These are phyloP conservation scores for Elongisporangium undulatum DNA, from an alignment of 352 stramenopile species.

Conservation along the genomic window DNA sequence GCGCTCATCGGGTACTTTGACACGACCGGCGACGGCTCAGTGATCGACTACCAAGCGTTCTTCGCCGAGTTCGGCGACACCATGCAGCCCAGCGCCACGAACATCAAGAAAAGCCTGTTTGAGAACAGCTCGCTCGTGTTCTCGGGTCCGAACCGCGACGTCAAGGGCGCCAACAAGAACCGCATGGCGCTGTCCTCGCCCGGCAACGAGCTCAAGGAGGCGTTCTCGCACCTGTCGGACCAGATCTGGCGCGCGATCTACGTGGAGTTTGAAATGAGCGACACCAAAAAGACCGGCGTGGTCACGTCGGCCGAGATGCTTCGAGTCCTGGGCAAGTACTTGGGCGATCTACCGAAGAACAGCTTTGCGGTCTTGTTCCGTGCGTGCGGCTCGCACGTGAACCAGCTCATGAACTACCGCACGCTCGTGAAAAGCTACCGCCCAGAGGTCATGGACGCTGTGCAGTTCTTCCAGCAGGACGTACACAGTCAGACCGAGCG, in stretches of 20 bases:
- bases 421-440: constrained; percentile 68
- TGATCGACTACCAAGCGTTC: constrained; percentile 61
- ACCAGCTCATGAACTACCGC: constrained; percentile 71
- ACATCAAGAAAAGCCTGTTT: constrained; percentile 26
- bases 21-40: constrained; percentile 22
- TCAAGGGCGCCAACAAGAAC: constrained; percentile 58
- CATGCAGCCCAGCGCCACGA: constrained; percentile 21
- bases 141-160: constrained; percentile 24
- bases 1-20: constrained; percentile 31
- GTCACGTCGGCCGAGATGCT: constrained; percentile 58
- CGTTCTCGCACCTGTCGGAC: constrained; percentile 54
- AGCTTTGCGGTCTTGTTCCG: constrained; percentile 61
- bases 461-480: constrained; percentile 54
- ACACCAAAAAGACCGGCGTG: constrained; percentile 51
- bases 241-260: constrained; percentile 59
- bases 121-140: constrained; percentile 71
- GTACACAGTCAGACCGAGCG: constrained; percentile 28
- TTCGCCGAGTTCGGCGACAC: constrained; percentile 55
- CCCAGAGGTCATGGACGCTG: constrained; percentile 39
- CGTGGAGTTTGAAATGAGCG: constrained; percentile 57
- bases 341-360: constrained; percentile 46
- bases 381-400: constrained; percentile 52
- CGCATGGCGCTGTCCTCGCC: constrained; percentile 49
- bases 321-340: constrained; percentile 55
- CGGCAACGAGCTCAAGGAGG: constrained; percentile 69